These are phyloP conservation scores for Curvularia sp. DNA, from an alignment of 2,329 filamentous ascomycete species.

Conservation along the genomic window DNA sequence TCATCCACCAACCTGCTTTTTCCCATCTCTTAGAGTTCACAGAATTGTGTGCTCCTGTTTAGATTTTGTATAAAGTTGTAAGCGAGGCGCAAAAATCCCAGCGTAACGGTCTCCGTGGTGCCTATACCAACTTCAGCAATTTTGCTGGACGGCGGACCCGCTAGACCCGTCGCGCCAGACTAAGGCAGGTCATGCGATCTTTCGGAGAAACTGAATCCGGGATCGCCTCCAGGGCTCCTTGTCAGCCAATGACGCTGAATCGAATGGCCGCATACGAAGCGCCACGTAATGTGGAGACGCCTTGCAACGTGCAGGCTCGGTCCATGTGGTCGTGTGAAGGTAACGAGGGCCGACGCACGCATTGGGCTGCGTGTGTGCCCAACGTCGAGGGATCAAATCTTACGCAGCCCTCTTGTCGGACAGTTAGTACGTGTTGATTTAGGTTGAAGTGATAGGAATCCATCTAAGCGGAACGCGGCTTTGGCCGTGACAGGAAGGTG, in stretches of 20 bases:
- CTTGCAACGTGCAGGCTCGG: conserved; percentile 13
- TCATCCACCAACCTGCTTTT: not conserved
- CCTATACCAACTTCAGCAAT: conserved; percentile 16
- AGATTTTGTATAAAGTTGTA: conserved; percentile 1
- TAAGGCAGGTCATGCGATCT: conserved; percentile 25
- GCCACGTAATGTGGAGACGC: conserved; percentile 5
- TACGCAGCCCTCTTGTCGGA: conserved; percentile 14
- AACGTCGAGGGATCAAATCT: conserved; percentile 18
- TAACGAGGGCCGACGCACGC: conserved; percentile 9
- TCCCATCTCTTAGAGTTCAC: not conserved
- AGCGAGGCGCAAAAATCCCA: conserved; percentile 6
- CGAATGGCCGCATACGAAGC: conserved; percentile 6
- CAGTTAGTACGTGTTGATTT: conserved; percentile 16
- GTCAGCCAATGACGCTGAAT: conserved; percentile 17
- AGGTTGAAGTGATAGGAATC: conserved; percentile 39
- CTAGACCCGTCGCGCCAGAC: conserved; percentile 13
- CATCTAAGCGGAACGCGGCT: conserved; percentile 49
- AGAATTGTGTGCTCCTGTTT: not conserved
- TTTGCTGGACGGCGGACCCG: conserved; percentile 14
- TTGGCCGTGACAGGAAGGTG: conserved; percentile 34
- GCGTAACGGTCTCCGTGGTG: conserved; percentile 11
- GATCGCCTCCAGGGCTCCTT: conserved; percentile 24
- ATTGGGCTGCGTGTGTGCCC: conserved; percentile 28
- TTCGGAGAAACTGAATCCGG: conserved; percentile 24
- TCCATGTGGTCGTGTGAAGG: conserved; percentile 13